Evolutionary conservation across 805 yeast species (phyloP).

Genomic region (Candida schatavii): DNA sequence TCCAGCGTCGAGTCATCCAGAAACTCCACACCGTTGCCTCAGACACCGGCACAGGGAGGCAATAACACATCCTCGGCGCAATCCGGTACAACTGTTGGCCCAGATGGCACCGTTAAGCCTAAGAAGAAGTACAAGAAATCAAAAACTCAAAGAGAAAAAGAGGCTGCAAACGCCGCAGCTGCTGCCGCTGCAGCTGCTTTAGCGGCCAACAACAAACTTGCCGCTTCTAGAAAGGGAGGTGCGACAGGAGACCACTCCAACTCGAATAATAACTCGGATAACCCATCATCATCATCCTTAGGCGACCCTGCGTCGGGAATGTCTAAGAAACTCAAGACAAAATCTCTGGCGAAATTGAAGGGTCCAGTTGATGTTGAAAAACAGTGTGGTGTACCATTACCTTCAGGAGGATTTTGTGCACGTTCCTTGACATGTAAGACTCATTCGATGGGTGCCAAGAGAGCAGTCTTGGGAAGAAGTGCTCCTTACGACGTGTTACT

Average conservation of each 20-base stretch:
- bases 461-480: slow-evolving; percentile 91
- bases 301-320: slow-evolving; percentile 7
- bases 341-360: slow-evolving; percentile 54
- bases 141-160: slow-evolving; percentile 43
- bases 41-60: slow-evolving; percentile 12
- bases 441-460: slow-evolving; percentile 97
- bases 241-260: slow-evolving; percentile 3
- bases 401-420: slow-evolving; percentile 95
- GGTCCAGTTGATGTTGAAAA: slow-evolving; percentile 88
- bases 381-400: slow-evolving; percentile 94
- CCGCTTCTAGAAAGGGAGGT: slow-evolving; percentile 12
- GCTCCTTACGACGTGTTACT: slow-evolving; percentile 87
- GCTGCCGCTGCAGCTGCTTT: slow-evolving; percentile 41
- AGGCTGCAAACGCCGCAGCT: slow-evolving; percentile 46
- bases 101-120: slow-evolving; percentile 22
- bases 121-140: slow-evolving; percentile 44
- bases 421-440: slow-evolving; percentile 95
- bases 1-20: slow-evolving; percentile 41
- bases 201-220: slow-evolving; percentile 11
- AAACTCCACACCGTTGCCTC: slow-evolving; percentile 36
- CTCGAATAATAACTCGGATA: slow-evolving; percentile 4
- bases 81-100: slow-evolving; percentile 8
- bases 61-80: slow-evolving; percentile 8
- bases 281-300: not conserved
- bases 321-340: slow-evolving; percentile 31